phyloP scores from a whole-genome alignment of 2,329 filamentous ascomycete species.

The Teratosphaeriaceae sp. region DNA sequence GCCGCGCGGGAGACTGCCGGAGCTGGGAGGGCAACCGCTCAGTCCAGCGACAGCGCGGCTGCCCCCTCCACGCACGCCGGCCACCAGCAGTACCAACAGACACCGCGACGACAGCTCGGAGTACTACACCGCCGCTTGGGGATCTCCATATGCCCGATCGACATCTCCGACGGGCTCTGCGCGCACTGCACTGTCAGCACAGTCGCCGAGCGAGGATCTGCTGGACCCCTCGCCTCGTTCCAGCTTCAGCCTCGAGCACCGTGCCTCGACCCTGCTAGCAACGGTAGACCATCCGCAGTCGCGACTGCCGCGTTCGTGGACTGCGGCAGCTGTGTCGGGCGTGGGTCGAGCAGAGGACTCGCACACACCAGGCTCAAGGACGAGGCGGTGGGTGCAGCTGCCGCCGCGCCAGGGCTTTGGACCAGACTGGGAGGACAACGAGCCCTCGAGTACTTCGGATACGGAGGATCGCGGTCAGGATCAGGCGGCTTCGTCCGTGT shows the following conservation, averaged over 20 bases:
- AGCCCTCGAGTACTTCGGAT: slow-evolving; percentile 56
- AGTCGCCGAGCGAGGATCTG: slow-evolving; percentile 21
- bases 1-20: slow-evolving; percentile 4
- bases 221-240: slow-evolving; percentile 24
- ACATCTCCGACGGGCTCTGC: slow-evolving; percentile 36
- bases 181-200: slow-evolving; percentile 26
- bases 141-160: slow-evolving; percentile 75
- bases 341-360: slow-evolving; percentile 15
- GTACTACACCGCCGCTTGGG: slow-evolving; percentile 72
- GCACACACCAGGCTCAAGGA: slow-evolving; percentile 24
- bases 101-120: slow-evolving; percentile 23
- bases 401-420: slow-evolving; percentile 59
- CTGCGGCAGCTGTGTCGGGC: slow-evolving; percentile 2
- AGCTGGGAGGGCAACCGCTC: slow-evolving; percentile 6
- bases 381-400: slow-evolving; percentile 28
- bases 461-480: slow-evolving; percentile 19
- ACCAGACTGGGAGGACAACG: slow-evolving; percentile 79
- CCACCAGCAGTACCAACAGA: slow-evolving; percentile 15
- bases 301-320: slow-evolving; percentile 6
- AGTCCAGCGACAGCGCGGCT: slow-evolving; percentile 18
- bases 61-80: slow-evolving; percentile 25
- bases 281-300: slow-evolving; percentile 16
- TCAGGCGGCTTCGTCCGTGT: slow-evolving; percentile 6
- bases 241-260: slow-evolving; percentile 30
- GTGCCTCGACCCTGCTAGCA: slow-evolving; percentile 26